Evolutionary conservation across 768 basidiomycete species (phyloP).

Genomic region (Leucosporidium creatinivorum): DNA sequence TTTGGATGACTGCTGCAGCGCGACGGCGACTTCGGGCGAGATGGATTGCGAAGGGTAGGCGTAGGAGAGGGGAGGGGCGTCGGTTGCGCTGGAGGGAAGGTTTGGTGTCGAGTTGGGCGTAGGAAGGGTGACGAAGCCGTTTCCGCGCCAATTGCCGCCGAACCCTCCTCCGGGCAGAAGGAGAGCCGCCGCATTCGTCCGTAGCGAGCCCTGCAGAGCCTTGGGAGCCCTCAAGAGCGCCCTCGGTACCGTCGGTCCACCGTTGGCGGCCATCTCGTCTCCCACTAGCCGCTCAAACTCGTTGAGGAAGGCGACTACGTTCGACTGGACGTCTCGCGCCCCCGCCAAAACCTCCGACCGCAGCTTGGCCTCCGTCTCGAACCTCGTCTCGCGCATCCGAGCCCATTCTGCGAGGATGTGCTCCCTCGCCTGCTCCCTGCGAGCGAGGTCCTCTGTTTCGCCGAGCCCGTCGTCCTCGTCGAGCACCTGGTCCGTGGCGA

Average conservation of each 20-base stretch:
- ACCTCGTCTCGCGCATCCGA: slow-evolving; percentile 2
- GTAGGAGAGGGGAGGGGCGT: slow-evolving; percentile 2
- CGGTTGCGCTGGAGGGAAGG: neutral
- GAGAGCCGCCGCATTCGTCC: slow-evolving; percentile 50
- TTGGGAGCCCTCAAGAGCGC: slow-evolving; percentile 5
- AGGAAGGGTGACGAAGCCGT: slow-evolving; percentile 59
- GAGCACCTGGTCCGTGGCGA: slow-evolving; percentile 13
- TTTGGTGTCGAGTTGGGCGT: slow-evolving; percentile 6
- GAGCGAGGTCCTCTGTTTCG: slow-evolving; percentile 22
- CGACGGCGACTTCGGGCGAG: slow-evolving; percentile 10
- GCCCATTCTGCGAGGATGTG: slow-evolving; percentile 11
- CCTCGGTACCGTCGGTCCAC: neutral
- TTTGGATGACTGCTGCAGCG: neutral
- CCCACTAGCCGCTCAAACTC: slow-evolving; percentile 15
- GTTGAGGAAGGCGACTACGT: slow-evolving; percentile 13
- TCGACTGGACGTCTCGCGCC: slow-evolving; percentile 15
- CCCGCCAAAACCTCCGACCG: slow-evolving; percentile 19
- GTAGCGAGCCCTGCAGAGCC: slow-evolving; percentile 10
- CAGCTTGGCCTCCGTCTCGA: slow-evolving; percentile 23
- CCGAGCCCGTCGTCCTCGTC: slow-evolving; percentile 18
- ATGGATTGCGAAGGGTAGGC: slow-evolving; percentile 18
- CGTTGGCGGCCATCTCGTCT: neutral
- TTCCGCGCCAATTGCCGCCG: slow-evolving; percentile 72
- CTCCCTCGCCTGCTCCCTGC: slow-evolving; percentile 13
- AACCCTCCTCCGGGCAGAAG: slow-evolving; percentile 74